Base-by-base conservation (phyloP, 164 flowering plant species). In the Brasenia schreberi region DNA sequence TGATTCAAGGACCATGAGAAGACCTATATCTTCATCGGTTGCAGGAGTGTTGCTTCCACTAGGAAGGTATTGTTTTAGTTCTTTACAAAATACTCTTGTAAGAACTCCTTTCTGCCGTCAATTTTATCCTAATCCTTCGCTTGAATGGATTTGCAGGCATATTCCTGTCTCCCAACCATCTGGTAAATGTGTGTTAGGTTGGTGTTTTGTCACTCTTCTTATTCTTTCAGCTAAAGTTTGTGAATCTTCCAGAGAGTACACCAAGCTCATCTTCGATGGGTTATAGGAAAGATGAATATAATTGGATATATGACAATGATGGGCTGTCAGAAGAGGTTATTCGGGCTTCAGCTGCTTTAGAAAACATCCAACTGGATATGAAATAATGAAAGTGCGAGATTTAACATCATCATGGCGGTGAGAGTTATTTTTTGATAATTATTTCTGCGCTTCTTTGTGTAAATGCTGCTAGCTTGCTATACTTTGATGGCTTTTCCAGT, bases 381-480 rank as follows among this genome's bases (percentile, higher is more conserved):
- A n/a, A n/a, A n/a, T n/a, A n/a, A n/a, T n/a, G n/a, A 94, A 94
- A 82, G 89, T 97, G 66, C 84, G 97, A 18, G 85, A 88, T 80
- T 76, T 92, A 16, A 85, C 96, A 9, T 67, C 90, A 61, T 89
- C 99, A 61, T 94, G 97, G 99, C 76, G 97, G 99, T 94, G 66
- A 7, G 5, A 45, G 12, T 45, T 12, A 45, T 23, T 23, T 23
- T 23, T 23, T 23, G 27, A 23, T 23, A 23, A 23, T 23, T 23
- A 23, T 23, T 23, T 23, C 27, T 23, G 27, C 27, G 27, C 27
- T 23, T 23, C 27, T 23, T 23, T 23, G 27, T 23, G 27, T 23
- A 23, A 23, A 23, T 23, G 27, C 27, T 23, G 27, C 27, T 23
- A 23, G 27, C 27, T 23, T 23, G 27, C 27, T 23, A 23, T 23